Conservation (phyloP, 2,329 filamentous ascomycete genomes). For the Intubia oerlemansii region DNA sequence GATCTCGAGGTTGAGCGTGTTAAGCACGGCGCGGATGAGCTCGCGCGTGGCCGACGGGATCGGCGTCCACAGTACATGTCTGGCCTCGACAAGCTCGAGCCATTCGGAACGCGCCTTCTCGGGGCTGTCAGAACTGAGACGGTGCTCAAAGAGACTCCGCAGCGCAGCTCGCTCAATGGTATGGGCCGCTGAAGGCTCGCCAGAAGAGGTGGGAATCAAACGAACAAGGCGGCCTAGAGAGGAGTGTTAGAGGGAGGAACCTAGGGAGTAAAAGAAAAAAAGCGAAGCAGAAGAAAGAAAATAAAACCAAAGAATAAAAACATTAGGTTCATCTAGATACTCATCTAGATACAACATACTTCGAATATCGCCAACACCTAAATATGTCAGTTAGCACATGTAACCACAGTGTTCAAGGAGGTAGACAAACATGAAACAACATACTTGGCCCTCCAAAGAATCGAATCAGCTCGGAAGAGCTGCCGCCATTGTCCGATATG, state of each 20-base stretch:
- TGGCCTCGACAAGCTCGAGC: conserved; percentile 73
- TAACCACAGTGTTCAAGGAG: too few relatives aligned
- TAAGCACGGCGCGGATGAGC: conserved; percentile 56
- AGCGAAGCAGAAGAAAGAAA: too few relatives aligned
- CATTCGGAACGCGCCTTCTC: conserved; percentile 52
- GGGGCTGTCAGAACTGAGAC: conserved; percentile 39
- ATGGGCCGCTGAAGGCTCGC: too few relatives aligned
- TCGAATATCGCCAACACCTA: conserved; percentile 45
- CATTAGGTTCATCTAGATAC: too few relatives aligned
- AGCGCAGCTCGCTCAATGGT: conserved; percentile 49
- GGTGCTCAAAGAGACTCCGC: conserved; percentile 70
- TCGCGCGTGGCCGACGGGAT: conserved; percentile 54
- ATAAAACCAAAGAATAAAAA: too few relatives aligned
- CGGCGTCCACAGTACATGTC: conserved; percentile 51
- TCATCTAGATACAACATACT: too few relatives aligned
- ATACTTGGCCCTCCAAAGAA: conserved; percentile 84
- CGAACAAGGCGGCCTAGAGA: conserved; percentile 61
- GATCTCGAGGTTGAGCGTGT: conserved; percentile 56
- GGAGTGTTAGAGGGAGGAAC: too few relatives aligned
- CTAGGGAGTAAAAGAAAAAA: too few relatives aligned
- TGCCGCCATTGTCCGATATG: conserved; percentile 90
- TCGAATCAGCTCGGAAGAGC: conserved; percentile 78
- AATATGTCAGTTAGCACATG: conserved; percentile 1
- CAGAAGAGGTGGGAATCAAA: conserved; percentile 62
- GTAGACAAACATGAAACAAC: conserved; percentile 5